Conservation (phyloP, 345 rosid species). For the Populus davidiana region DNA sequence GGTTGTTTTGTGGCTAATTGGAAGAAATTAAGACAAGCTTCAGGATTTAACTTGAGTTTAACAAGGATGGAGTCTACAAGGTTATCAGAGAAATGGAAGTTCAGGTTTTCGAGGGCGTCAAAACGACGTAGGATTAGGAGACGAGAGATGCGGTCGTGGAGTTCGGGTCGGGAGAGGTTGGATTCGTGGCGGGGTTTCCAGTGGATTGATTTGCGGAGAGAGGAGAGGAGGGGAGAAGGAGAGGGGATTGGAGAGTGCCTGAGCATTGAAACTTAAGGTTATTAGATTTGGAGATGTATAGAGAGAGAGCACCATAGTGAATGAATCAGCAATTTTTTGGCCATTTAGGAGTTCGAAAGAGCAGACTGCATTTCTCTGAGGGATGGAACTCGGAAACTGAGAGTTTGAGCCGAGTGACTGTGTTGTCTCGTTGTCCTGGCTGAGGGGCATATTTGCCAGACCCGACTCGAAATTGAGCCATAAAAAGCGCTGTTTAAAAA, state of each 20-base stretch:
- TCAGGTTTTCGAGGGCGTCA: slow-evolving; percentile 51
- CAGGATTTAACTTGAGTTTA: slow-evolving; percentile 53
- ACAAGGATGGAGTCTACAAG: slow-evolving; percentile 66
- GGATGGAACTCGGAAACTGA: too few species aligned
- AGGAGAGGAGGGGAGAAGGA: slow-evolving; percentile 26
- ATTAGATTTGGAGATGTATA: not conserved
- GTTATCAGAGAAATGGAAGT: slow-evolving; percentile 57
- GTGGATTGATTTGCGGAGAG: slow-evolving; percentile 31
- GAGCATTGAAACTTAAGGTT: slow-evolving; percentile 31
- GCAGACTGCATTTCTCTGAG: too few species aligned
- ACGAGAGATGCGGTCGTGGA: slow-evolving; percentile 64
- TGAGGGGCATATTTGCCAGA: too few species aligned
- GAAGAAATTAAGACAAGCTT: slow-evolving; percentile 63
- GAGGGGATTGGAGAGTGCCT: slow-evolving; percentile 28
- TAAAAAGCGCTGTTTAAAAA: too few species aligned
- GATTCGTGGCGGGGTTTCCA: slow-evolving; percentile 63
- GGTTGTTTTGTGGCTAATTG: slow-evolving; percentile 57
- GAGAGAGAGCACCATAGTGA: not conserved
- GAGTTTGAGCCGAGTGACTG: too few species aligned
- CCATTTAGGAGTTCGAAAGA: too few species aligned
- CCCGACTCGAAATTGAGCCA: too few species aligned
- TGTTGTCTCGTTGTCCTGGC: too few species aligned
- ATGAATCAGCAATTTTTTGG: too few species aligned
- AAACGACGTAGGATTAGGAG: slow-evolving; percentile 59
- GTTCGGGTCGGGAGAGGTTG: slow-evolving; percentile 52